phyloP scores from a whole-genome alignment of 2,329 filamentous ascomycete genomes.

The Fusarium torulosum region DNA sequence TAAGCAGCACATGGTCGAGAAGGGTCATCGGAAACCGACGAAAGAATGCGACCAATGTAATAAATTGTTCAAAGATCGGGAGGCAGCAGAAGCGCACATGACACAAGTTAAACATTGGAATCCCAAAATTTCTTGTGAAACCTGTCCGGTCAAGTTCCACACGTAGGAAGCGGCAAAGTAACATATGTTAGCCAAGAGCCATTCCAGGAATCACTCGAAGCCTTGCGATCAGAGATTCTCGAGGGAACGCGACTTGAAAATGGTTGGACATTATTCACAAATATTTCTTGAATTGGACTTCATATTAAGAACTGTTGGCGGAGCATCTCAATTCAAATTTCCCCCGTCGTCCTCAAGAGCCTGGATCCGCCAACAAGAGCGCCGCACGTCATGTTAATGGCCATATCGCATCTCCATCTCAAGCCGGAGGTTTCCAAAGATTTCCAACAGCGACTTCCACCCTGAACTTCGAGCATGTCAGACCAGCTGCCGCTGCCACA shows the following conservation, averaged over 20 bases:
- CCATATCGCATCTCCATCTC: no score
- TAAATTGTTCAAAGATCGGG: neutral
- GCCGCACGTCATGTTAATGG: no score
- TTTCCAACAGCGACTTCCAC: no score
- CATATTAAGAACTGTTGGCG: neutral
- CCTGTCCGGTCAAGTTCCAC: neutral
- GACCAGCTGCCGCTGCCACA: neutral
- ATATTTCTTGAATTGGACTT: no score
- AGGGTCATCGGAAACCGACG: neutral
- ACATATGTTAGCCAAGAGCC: neutral
- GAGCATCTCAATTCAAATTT: neutral
- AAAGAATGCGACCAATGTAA: neutral
- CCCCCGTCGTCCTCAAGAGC: neutral
- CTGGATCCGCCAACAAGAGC: neutral
- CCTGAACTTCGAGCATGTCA: neutral
- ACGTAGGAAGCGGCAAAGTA: neutral
- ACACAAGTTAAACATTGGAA: neutral
- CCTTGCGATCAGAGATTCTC: neutral
- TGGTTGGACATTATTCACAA: neutral
- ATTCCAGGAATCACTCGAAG: neutral
- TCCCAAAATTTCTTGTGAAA: neutral
- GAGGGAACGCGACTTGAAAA: neutral
- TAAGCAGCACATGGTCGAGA: neutral
- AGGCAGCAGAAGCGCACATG: conserved; percentile 2
- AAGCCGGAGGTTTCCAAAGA: no score